Percentiles rank a stretch among this genome's conserved stretches.
These are phyloP conservation scores for Emergomyces orientalis DNA, from an alignment of 2,329 filamentous ascomycete genomes.

Conservation along the genomic window DNA sequence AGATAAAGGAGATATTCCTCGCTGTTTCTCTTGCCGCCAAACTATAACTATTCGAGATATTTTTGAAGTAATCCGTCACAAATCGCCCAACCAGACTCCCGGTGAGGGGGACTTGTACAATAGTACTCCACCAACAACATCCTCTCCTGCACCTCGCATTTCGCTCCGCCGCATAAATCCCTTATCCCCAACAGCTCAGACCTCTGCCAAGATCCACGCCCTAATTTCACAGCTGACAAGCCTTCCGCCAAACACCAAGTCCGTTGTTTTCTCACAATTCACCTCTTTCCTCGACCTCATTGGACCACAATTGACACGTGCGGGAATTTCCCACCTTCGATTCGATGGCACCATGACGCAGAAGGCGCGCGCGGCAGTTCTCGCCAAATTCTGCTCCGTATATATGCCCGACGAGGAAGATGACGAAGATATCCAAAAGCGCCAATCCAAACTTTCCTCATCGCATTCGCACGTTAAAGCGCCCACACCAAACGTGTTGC, in stretches of 20 bases:
- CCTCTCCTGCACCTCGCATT: conserved; percentile 41
- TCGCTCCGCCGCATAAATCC: conserved; percentile 53
- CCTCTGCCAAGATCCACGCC: conserved; percentile 76
- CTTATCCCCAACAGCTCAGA: conserved; percentile 49
- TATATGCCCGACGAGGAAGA: conserved; percentile 30
- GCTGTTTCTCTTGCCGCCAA: conserved; percentile 86
- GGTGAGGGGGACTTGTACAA: conserved; percentile 36
- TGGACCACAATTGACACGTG: conserved; percentile 63
- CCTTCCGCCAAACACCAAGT: conserved; percentile 66
- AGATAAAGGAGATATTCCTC: conserved; percentile 63
- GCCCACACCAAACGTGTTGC: conserved; percentile 47
- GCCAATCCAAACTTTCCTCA: conserved; percentile 9
- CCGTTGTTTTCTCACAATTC: conserved; percentile 93
- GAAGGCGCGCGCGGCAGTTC: conserved; percentile 67
- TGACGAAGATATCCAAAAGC: conserved; percentile 27
- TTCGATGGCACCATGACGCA: conserved; percentile 88
- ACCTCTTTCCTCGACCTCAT: conserved; percentile 93
- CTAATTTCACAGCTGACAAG: conserved; percentile 65
- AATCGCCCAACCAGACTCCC: conserved; percentile 31
- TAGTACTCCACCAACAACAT: conserved; percentile 29
- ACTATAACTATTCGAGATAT: conserved; percentile 72
- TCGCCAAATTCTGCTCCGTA: conserved; percentile 58
- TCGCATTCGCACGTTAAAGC: conserved; percentile 15
- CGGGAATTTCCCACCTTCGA: conserved; percentile 69
- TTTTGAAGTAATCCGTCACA: conserved; percentile 79